phyloP scores from a whole-genome alignment of 805 yeast genomes.

The Ogataea parapolymorpha region DNA sequence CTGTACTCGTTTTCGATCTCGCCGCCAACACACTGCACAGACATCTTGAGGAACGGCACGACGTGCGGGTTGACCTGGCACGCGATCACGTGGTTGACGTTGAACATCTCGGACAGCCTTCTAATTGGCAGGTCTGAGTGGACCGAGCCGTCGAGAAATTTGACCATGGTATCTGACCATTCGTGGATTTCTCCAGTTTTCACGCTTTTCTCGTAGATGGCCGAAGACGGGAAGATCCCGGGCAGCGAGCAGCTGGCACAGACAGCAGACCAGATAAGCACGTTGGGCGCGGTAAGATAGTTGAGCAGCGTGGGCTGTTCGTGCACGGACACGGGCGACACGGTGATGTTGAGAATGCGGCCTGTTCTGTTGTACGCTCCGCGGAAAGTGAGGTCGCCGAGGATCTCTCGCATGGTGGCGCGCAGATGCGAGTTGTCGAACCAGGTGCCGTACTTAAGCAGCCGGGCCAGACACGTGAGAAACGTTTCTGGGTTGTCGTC shows the following conservation, averaged over 20 bases:
- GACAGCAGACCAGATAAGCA: slow-evolving; percentile 81
- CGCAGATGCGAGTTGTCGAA: slow-evolving; percentile 73
- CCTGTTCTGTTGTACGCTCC: slow-evolving; percentile 96
- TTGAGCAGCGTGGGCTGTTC: slow-evolving; percentile 87
- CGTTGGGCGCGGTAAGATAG: slow-evolving; percentile 77
- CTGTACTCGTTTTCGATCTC: slow-evolving; percentile 59
- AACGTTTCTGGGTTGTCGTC: slow-evolving; percentile 50
- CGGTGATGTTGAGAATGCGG: slow-evolving; percentile 87
- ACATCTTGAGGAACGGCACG: slow-evolving; percentile 74
- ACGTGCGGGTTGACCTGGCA: slow-evolving; percentile 98
- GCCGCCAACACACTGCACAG: slow-evolving; percentile 67
- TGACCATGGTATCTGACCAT: slow-evolving; percentile 75
- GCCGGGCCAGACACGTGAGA: slow-evolving; percentile 50
- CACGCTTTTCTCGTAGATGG: slow-evolving; percentile 79
- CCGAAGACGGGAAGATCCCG: slow-evolving; percentile 81
- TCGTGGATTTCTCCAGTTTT: slow-evolving; percentile 68
- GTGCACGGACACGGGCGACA: slow-evolving; percentile 84
- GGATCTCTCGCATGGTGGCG: slow-evolving; percentile 67
- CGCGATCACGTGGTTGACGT: slow-evolving; percentile 95
- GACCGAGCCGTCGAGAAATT: slow-evolving; percentile 94
- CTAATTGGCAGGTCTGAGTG: slow-evolving; percentile 91
- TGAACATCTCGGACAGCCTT: slow-evolving; percentile 91
- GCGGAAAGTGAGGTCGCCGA: slow-evolving; percentile 89
- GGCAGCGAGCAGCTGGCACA: slow-evolving; percentile 96
- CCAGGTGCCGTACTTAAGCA: slow-evolving; percentile 85